A percentile compares a stretch with the other conserved stretches of the same genome.
phyloP scores from a whole-genome alignment of 306 rosid genomes.

The Prunus fruticosa region DNA sequence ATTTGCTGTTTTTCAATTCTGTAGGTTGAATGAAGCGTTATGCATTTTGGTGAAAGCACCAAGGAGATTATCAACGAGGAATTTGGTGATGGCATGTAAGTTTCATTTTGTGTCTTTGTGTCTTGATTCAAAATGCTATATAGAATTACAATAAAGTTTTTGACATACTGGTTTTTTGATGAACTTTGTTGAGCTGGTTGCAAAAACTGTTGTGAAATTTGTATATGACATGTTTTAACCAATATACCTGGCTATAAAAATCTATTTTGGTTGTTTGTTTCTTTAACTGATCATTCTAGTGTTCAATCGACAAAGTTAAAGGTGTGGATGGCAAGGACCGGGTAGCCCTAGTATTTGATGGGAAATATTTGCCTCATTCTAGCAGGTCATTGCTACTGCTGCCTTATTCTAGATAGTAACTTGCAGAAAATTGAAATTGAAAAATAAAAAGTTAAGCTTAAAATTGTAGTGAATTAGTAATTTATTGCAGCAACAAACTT shows the following conservation, averaged over 20 bases:
- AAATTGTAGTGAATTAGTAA: too few species aligned
- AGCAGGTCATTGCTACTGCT: too few species aligned
- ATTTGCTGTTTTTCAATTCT: slow-evolving; percentile 20
- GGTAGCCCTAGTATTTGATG: slow-evolving; percentile 72
- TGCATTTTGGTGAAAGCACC: slow-evolving; percentile 99
- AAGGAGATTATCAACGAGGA: slow-evolving; percentile 92
- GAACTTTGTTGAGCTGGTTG: background rate
- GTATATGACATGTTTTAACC: background rate
- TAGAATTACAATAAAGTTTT: background rate
- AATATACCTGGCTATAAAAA: slow-evolving; percentile 4
- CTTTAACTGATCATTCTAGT: slow-evolving; percentile 12
- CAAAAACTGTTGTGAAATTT: background rate
- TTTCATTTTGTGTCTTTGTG: slow-evolving; percentile 19
- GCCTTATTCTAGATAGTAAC: too few species aligned
- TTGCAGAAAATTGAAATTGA: too few species aligned
- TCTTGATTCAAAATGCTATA: slow-evolving; percentile 1
- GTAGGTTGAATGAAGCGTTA: slow-evolving; percentile 92
- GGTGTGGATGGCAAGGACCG: slow-evolving; percentile 95
- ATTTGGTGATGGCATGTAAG: slow-evolving; percentile 99
- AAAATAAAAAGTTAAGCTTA: too few species aligned
- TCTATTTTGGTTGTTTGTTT: background rate
- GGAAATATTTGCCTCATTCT: too few species aligned
- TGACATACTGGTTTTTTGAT: background rate
- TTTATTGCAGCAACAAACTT: too few species aligned
- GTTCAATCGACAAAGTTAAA: slow-evolving; percentile 92